Percentiles rank a stretch among this genome's conserved stretches.
phyloP scores from a whole-genome alignment of 768 basidiomycete species.

The Daedaleopsis sinensis region DNA sequence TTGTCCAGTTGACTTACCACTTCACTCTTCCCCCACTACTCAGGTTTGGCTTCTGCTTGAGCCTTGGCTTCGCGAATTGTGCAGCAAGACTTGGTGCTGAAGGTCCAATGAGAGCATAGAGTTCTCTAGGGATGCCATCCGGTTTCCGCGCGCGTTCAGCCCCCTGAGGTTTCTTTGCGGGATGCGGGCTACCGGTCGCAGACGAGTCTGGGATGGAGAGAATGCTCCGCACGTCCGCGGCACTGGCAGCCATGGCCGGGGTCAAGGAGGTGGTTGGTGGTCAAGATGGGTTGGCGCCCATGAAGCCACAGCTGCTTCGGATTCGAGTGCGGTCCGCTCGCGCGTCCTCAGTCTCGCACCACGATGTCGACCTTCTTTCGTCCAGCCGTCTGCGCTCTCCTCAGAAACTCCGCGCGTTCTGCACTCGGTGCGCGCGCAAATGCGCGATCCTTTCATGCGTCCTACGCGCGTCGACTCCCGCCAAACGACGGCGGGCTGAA shows the following conservation, averaged over 20 bases:
- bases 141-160: constrained; percentile 59
- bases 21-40: constrained; percentile 63
- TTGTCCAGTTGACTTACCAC: constrained; percentile 51
- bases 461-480: not conserved
- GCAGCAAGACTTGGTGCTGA: constrained; percentile 85
- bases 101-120: constrained; percentile 94
- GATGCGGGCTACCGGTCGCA: constrained; percentile 47
- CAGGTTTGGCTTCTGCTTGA: constrained; percentile 85
- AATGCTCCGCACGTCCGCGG: constrained; percentile 84
- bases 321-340: not conserved
- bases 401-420: constrained; percentile 4
- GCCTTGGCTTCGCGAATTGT: constrained; percentile 76
- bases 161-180: constrained; percentile 45
- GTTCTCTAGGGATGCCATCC: constrained; percentile 90
- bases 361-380: constrained; percentile 16
- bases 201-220: constrained; percentile 58
- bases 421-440: not conserved
- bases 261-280: constrained; percentile 6
- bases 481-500: constrained; percentile 40
- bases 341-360: constrained; percentile 1
- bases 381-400: constrained; percentile 10
- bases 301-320: not conserved
- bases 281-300: constrained; percentile 14
- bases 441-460: constrained; percentile 5
- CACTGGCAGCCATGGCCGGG: constrained; percentile 64